Evolutionary conservation across 306 rosid species (phyloP).

Genomic region (Prunus mira): DNA sequence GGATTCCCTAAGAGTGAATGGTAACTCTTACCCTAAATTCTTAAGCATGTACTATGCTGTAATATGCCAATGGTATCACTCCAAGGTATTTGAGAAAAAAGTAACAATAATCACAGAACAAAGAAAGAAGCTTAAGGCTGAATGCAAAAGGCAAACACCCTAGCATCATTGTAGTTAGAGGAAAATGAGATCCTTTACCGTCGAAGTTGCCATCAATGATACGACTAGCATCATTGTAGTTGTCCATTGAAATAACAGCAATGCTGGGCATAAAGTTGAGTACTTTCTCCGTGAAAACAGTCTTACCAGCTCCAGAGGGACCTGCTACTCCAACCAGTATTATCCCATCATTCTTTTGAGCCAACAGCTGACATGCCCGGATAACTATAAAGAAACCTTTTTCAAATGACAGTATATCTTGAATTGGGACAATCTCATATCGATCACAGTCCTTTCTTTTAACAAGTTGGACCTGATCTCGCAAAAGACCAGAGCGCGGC

Average conservation of each 20-base stretch:
- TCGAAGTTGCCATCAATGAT: slow-evolving; percentile 94
- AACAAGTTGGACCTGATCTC: slow-evolving; percentile 82
- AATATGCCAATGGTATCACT: too few relatives aligned
- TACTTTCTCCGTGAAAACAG: slow-evolving; percentile 91
- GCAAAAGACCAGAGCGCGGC: slow-evolving; percentile 64
- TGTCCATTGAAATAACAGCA: slow-evolving; percentile 92
- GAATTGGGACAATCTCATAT: slow-evolving; percentile 75
- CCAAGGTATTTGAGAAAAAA: background rate
- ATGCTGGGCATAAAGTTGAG: slow-evolving; percentile 89
- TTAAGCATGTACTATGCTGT: too few relatives aligned
- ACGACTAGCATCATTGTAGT: slow-evolving; percentile 92
- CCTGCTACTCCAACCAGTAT: slow-evolving; percentile 94
- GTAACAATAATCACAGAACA: background rate
- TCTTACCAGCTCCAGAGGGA: slow-evolving; percentile 98
- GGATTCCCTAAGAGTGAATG: too few relatives aligned
- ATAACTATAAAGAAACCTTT: slow-evolving; percentile 95
- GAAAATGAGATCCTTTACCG: slow-evolving; percentile 42
- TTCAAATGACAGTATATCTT: slow-evolving; percentile 80
- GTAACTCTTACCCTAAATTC: too few relatives aligned
- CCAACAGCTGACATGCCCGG: slow-evolving; percentile 90
- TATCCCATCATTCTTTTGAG: slow-evolving; percentile 89
- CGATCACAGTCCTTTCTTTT: slow-evolving; percentile 77
- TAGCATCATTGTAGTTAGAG: background rate
- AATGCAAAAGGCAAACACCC: background rate
- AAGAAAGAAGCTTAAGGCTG: background rate